phyloP scores from a whole-genome alignment of 2,329 filamentous ascomycete species.

The Colletotrichum chrysophilum region DNA sequence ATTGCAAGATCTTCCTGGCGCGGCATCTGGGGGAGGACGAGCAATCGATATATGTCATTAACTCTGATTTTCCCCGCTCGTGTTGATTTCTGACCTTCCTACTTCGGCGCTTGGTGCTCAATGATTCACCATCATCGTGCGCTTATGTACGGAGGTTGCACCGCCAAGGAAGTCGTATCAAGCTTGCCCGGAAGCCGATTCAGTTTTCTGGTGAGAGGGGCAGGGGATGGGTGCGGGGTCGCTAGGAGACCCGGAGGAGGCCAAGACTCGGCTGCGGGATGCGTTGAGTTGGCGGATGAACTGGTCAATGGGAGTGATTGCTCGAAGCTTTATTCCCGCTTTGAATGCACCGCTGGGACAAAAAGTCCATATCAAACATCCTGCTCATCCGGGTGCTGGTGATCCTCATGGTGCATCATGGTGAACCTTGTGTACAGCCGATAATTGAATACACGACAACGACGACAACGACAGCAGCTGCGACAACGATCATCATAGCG shows the following conservation, averaged over 20 bases:
- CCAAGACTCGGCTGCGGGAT: neutral
- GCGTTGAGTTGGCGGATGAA: neutral
- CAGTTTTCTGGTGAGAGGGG: neutral
- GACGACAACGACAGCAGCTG: neutral
- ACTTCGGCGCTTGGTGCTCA: neutral
- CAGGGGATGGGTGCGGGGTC: constrained; percentile 8
- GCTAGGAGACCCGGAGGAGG: neutral
- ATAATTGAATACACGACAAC: too few relatives aligned
- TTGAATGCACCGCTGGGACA: neutral
- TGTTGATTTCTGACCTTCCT: constrained; percentile 7
- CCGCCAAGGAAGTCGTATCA: constrained; percentile 4
- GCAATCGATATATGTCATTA: neutral
- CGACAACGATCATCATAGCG: neutral
- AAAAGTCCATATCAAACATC: neutral
- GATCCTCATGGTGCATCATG: neutral
- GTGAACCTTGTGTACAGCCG: too few relatives aligned
- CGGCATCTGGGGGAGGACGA: neutral
- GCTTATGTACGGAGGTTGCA: neutral
- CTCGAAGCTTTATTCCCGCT: neutral
- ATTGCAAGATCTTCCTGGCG: neutral
- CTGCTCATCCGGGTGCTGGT: neutral
- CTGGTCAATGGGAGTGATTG: neutral
- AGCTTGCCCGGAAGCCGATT: neutral
- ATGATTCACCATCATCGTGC: neutral
- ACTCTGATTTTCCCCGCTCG: neutral